Base-by-base conservation (phyloP, 2,329 filamentous ascomycete species). In the Fusarium falciforme region DNA sequence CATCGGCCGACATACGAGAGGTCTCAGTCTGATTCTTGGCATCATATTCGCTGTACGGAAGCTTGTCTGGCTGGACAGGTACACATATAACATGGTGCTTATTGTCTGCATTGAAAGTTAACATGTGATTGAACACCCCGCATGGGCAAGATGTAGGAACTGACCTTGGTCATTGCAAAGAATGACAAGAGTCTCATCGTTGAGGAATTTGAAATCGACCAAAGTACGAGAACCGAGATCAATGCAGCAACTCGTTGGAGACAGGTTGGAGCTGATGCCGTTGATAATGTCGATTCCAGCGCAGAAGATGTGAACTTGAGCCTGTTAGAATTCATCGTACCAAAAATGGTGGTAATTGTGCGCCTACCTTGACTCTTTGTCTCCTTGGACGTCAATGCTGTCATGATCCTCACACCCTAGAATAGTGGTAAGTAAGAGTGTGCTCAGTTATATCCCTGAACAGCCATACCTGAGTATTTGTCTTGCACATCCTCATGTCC, bases 141-240 rank as follows among this genome's bases (percentile, higher is more conserved):
- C n/a, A n/a, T 31, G 29, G 42, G 11, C 52, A 44, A 25, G 54
- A 12, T 10, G 7, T 10, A 8, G 67, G 6, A 22, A 70, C 75
- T 47, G 77, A 85, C 87, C 84, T 76, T 78, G 27, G 61, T 74
- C 49, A 79, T 78, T 82, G 87, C 89, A 82, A 2, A 95, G 86
- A 2, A 93, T 74, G 62, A 94, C 85, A 2, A 95, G 79, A 0
- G 84, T 86, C 14, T 86, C 81, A 64, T 93, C 89, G 75, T 92
- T 87, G 49, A 93, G 86, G 77, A 95, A 94, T 78, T 92, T 91
- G 16, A 93, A 80, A 78, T 94, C 92, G 22, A 90, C 80, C 17
- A 92, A 82, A n/a, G 80, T 82, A 12, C 82, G 83, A 7, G 82
- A 77, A 1, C 80, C 83, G 2, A 90, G 80, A 35, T 81, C 80